A percentile compares a stretch with the other conserved stretches of the same genome.
These are phyloP conservation scores for Cryphonectria parasitica DNA, from an alignment of 2,329 filamentous ascomycete genomes.

Conservation along the genomic window DNA sequence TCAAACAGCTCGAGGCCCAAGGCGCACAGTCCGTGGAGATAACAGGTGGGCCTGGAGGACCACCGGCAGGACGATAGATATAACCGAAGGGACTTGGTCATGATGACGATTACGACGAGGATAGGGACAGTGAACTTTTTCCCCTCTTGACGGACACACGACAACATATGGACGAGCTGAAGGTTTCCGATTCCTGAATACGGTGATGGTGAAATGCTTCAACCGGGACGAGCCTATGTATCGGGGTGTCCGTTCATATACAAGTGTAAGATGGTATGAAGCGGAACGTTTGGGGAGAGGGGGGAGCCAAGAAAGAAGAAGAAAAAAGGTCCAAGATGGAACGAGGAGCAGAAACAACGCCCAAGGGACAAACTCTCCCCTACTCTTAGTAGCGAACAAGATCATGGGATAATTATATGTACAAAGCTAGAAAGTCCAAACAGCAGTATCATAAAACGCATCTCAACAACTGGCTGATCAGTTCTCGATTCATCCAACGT, in stretches of 20 bases:
- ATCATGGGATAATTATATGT: not conserved
- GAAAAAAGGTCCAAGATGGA: not conserved
- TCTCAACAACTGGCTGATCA: slow-evolving; percentile 5
- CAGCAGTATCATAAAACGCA: slow-evolving; percentile 1
- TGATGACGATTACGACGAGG: not conserved
- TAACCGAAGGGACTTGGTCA: no score
- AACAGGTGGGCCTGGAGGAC: slow-evolving; percentile 31
- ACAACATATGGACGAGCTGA: no score
- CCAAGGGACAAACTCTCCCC: not conserved
- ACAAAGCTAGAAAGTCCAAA: not conserved
- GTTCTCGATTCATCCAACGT: slow-evolving; percentile 26
- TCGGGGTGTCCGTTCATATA: not conserved
- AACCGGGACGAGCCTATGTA: not conserved
- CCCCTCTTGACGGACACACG: not conserved
- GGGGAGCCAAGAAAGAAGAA: not conserved
- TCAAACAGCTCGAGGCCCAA: slow-evolving; percentile 75
- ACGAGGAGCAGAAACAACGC: not conserved
- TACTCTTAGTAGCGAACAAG: not conserved
- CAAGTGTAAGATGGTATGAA: not conserved
- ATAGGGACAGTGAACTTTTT: not conserved
- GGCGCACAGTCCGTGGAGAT: slow-evolving; percentile 66
- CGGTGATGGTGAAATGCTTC: not conserved
- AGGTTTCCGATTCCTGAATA: not conserved
- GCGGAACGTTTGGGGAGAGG: no score
- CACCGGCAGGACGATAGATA: slow-evolving; percentile 7